These are phyloP conservation scores for Panaeolus cyanescens DNA, from an alignment of 768 basidiomycete genomes.

Conservation along the genomic window DNA sequence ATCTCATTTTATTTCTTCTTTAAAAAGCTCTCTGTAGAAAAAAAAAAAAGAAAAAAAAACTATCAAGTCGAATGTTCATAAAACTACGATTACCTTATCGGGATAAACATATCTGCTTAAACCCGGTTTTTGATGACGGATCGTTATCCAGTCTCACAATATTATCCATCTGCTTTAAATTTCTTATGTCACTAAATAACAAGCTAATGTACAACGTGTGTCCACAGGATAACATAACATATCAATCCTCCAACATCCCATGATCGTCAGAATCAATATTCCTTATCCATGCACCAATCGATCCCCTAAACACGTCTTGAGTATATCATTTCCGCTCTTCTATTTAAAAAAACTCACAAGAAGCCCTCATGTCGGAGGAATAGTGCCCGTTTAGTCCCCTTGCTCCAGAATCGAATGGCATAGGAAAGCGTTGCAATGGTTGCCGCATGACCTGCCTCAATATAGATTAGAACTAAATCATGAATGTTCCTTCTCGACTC, in stretches of 20 bases:
- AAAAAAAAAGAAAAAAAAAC: too few species aligned
- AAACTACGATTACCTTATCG: constrained; percentile 1
- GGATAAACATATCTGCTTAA: constrained; percentile 4
- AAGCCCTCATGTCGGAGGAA: constrained; percentile 99
- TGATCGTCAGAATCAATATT: constrained; percentile 68
- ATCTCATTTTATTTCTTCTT: background rate
- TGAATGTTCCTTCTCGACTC: constrained; percentile 19
- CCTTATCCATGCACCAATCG: constrained; percentile 97
- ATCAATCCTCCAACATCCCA: background rate
- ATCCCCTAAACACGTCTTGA: constrained; percentile 54
- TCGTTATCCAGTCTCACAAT: background rate
- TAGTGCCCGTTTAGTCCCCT: constrained; percentile 93
- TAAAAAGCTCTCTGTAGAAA: background rate
- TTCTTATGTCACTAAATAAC: background rate
- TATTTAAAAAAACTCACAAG: constrained; percentile 59
- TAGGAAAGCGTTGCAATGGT: constrained; percentile 98
- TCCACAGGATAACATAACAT: background rate
- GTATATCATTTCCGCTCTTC: constrained; percentile 13
- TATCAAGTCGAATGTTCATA: background rate
- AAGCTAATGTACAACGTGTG: background rate
- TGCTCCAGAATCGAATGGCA: constrained; percentile 99
- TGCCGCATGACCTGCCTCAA: constrained; percentile 81
- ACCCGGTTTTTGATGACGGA: background rate
- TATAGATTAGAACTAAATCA: constrained; percentile 13
- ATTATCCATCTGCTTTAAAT: background rate